Evolutionary conservation across 2,329 filamentous ascomycete species (phyloP), one percentile per base, ranked within the genome.

Genomic region (Clarireedia hainanense): DNA sequence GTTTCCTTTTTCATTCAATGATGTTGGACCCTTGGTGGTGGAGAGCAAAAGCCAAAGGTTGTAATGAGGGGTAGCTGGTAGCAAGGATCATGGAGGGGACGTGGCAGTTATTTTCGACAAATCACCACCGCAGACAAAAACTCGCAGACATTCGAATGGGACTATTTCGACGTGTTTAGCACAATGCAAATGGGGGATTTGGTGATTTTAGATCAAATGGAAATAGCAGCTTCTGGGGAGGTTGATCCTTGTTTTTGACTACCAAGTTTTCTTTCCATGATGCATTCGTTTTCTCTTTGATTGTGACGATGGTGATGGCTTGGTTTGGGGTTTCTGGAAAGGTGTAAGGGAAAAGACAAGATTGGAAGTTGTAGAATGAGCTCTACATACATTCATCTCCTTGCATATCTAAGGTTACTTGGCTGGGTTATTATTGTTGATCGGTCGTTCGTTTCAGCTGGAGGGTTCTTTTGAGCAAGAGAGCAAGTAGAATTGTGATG

Each of bases 141-240:
- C 50, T 40, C 36, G 56, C 43, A 30, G 27, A 52, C 47, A 58
- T 58, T 37, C 55, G 49, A 55, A 40, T 56, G 52, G 47, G 42
- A 30, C 42, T 50, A 36, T 24, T 52, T 39, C 24, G 17, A n/a
- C 6, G 2, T 17, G 20, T 26, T 26, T 30, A 30, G 27, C 27
- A 30, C 27, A 30, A 12, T 9, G 27, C 27, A 30, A 20, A 23
- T 27, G 37, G 49, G 61, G 30, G 26, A 60, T 47, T 60, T 62
- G 60, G 27, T 30, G 27, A 30, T 30, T 30, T 30, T 30, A 30
- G 27, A 30, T 30, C 7, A 30, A 53, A 56, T 57, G 61, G 63
- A 61, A 60, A 60, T 48, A 50, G 59, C 65, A 59, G 66, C 65
- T 66, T 64, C 65, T 66, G 66, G 65, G 66, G 66, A 66, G 65